A percentile compares a stretch with the other conserved stretches of the same genome.
Evolutionary conservation across 768 basidiomycete species (phyloP).

Genomic region (Boletus bicolor): DNA sequence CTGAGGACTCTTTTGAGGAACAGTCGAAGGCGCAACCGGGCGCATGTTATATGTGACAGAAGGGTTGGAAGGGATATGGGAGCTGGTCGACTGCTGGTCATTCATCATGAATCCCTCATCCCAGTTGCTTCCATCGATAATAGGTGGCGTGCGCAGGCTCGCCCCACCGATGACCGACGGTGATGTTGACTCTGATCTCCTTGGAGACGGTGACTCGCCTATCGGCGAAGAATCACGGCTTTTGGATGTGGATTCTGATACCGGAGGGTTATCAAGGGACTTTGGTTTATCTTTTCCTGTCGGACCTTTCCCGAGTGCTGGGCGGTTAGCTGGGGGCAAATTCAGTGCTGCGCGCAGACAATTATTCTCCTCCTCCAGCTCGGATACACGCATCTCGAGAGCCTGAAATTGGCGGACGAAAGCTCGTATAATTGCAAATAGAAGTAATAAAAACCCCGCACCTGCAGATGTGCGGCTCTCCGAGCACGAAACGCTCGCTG

Average conservation of each 20-base stretch:
- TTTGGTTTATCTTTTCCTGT: slow-evolving; percentile 85
- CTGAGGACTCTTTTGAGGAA: slow-evolving; percentile 44
- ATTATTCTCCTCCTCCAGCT: slow-evolving; percentile 82
- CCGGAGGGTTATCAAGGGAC: slow-evolving; percentile 34
- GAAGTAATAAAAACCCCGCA: slow-evolving; percentile 37
- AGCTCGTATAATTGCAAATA: slow-evolving; percentile 40
- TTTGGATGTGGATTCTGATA: slow-evolving; percentile 43
- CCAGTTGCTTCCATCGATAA: slow-evolving; percentile 53
- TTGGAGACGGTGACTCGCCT: slow-evolving; percentile 45
- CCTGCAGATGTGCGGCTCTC: slow-evolving; percentile 83
- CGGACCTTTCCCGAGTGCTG: slow-evolving; percentile 76
- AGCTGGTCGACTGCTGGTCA: slow-evolving; percentile 37
- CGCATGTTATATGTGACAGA: slow-evolving; percentile 45
- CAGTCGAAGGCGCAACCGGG: slow-evolving; percentile 43
- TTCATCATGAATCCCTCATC: slow-evolving; percentile 53
- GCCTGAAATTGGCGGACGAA: slow-evolving; percentile 48
- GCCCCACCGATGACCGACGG: slow-evolving; percentile 32
- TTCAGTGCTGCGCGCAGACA: slow-evolving; percentile 68
- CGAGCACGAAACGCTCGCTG: slow-evolving; percentile 88
- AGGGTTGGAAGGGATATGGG: slow-evolving; percentile 39
- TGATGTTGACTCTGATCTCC: slow-evolving; percentile 35
- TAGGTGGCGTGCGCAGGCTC: slow-evolving; percentile 38
- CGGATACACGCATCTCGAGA: slow-evolving; percentile 74
- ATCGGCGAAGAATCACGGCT: slow-evolving; percentile 68
- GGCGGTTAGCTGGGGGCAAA: slow-evolving; percentile 70